Evolutionary conservation across 2,329 filamentous ascomycete genomes (phyloP).

Genomic region (Exutisphaerella laricina): DNA sequence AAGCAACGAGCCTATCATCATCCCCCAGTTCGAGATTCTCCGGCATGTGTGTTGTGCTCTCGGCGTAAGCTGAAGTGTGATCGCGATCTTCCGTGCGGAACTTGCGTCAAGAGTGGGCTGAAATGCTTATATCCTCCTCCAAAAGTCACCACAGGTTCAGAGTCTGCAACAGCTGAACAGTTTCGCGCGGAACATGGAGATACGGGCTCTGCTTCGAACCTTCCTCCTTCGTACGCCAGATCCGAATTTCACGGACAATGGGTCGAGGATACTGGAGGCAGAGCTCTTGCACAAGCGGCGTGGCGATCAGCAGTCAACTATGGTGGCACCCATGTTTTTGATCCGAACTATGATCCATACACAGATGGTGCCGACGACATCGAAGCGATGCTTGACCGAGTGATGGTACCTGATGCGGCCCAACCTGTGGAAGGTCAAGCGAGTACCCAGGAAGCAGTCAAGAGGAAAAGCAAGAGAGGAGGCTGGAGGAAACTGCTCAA

Average conservation of each 20-base stretch:
- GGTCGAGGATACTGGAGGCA: constrained; percentile 2
- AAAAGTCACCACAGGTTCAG: no score
- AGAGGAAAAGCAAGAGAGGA: constrained; percentile 22
- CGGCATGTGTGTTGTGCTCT: no score
- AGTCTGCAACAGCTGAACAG: neutral
- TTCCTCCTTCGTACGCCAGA: neutral
- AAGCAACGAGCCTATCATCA: neutral
- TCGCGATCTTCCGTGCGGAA: neutral
- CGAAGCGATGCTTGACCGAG: neutral
- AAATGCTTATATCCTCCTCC: no score
- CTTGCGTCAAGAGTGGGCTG: no score
- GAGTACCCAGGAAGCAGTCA: constrained; percentile 13
- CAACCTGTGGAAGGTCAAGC: constrained; percentile 3
- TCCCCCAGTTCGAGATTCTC: no score
- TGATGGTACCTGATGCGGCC: neutral
- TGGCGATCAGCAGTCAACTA: constrained; percentile 1
- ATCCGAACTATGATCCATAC: constrained; percentile 2
- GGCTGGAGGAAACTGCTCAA: constrained; percentile 32
- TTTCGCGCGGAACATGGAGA: neutral
- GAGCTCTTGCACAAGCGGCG: neutral
- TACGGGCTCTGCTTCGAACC: neutral
- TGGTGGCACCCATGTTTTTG: constrained; percentile 2
- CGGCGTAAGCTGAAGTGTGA: neutral
- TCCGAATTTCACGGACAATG: neutral
- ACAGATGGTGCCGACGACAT: neutral